Base-by-base conservation (phyloP, 805 yeast species). In the Isabelozyma heimii region DNA sequence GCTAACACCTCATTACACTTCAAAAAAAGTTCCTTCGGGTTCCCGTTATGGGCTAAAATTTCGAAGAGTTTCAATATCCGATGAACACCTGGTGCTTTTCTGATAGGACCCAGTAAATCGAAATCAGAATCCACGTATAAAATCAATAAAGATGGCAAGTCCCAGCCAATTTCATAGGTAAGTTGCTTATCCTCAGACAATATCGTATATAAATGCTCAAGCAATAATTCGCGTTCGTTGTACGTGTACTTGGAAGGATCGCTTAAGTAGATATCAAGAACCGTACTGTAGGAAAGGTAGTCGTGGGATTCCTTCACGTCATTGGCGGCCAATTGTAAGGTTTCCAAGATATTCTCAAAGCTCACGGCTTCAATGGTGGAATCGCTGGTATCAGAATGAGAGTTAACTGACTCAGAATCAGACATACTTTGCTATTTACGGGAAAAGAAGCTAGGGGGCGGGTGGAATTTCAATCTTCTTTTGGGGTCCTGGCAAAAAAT, bases 121-220 rank as follows among this genome's bases (percentile, higher is more conserved):
- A 49, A 61, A 52, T 57, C 68, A 48, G 60, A 69, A 52, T 70
- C 82, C 57, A 85, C 61, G 61, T 77, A 87, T 8, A 74, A 73
- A 42, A 89, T 58, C 6, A 91, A 55, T 45, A 88, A 66, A 30
- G 76, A 77, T 0, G 97, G 97, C n/a, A 91, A 61, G 64, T 91
- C 97, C 97, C 97, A 91, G 2, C 96, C 96, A 51, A 91, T 82
- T 55, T 85, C 87, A 41, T 77, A 73, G 0, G 83, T 72, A 28
- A 89, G 65, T 9, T 75, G 76, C 14, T 75, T 71, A 60, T 86
- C 63, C 0, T 60, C 65, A 2, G 46, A 40, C 30, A 89, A 64
- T 0, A 82, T 68, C 0, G 67, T 70, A 9, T 66, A 55, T 12
- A 91, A 54, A 3, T 70, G 66, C 0, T 61, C 66, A 43, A 90